phyloP scores from a whole-genome alignment of 805 yeast species.

The Priceomyces carsonii region DNA sequence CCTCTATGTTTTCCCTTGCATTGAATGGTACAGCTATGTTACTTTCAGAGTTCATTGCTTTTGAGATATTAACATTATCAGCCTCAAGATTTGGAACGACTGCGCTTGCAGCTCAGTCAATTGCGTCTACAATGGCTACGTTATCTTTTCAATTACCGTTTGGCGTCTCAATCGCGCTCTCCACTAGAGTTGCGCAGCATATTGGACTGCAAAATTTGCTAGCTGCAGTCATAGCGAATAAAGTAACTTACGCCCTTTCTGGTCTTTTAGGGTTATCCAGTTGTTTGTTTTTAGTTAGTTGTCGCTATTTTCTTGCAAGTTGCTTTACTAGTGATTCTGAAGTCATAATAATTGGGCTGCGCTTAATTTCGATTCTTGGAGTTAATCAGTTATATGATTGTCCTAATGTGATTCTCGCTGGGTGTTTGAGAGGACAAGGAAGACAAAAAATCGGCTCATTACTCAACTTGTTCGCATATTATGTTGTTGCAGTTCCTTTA shows the following conservation, averaged over 20 bases:
- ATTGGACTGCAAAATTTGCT: conserved; percentile 30
- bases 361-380: no score
- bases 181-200: conserved; percentile 41
- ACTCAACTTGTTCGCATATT: conserved; percentile 49
- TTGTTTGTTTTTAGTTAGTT: neutral
- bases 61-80: conserved; percentile 40
- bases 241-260: conserved; percentile 14
- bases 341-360: no score
- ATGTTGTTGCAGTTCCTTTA: conserved; percentile 49
- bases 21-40: conserved; percentile 45
- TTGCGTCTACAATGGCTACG: conserved; percentile 39
- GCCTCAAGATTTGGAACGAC: conserved; percentile 43
- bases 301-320: neutral
- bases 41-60: conserved; percentile 44
- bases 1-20: conserved; percentile 52
- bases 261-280: conserved; percentile 9
- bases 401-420: no score
- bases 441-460: conserved; percentile 57
- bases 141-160: conserved; percentile 41
- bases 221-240: conserved; percentile 29
- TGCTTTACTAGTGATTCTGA: neutral
- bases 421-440: conserved; percentile 60
- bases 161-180: conserved; percentile 42
- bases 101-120: conserved; percentile 44
- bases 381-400: no score